Percentiles rank a stretch among this genome's conserved stretches.
These are phyloP conservation scores for Lanmaoa rubissima DNA, from an alignment of 768 basidiomycete genomes.

Conservation along the genomic window DNA sequence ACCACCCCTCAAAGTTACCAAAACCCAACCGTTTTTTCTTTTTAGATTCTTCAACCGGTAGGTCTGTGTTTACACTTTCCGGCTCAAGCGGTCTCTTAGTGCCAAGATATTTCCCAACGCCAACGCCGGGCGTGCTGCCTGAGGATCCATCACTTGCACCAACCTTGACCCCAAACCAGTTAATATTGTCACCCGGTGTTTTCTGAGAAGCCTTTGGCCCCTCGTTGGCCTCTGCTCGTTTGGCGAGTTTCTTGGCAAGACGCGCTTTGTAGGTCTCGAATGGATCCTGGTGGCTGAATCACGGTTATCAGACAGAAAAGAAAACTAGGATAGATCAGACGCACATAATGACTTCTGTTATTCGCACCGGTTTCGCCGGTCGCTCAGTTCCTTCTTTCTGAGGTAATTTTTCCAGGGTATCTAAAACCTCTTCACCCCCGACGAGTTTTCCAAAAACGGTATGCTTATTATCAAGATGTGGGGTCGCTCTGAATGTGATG, in stretches of 20 bases:
- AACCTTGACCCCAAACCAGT: slow-evolving; percentile 90
- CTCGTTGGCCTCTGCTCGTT: slow-evolving; percentile 31
- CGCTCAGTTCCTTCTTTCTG: slow-evolving; percentile 84
- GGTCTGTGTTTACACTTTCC: slow-evolving; percentile 19
- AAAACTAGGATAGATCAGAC: slow-evolving; percentile 26
- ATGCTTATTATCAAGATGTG: slow-evolving; percentile 90
- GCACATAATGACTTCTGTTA: slow-evolving; percentile 84
- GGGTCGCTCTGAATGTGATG: slow-evolving; percentile 78
- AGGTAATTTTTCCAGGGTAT: slow-evolving; percentile 78
- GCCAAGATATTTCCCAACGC: slow-evolving; percentile 80
- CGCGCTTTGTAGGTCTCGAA: slow-evolving; percentile 91
- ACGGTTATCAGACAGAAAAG: slow-evolving; percentile 6
- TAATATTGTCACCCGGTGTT: slow-evolving; percentile 64
- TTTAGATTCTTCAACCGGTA: slow-evolving; percentile 49
- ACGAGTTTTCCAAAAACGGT: slow-evolving; percentile 98
- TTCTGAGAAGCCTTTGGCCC: slow-evolving; percentile 40
- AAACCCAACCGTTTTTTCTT: slow-evolving; percentile 88
- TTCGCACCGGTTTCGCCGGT: slow-evolving; percentile 80
- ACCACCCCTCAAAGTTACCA: slow-evolving; percentile 90
- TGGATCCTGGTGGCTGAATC: slow-evolving; percentile 81
- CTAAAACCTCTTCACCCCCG: slow-evolving; percentile 89
- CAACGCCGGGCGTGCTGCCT: slow-evolving; percentile 32
- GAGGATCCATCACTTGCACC: slow-evolving; percentile 43
- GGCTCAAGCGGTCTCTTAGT: slow-evolving; percentile 45
- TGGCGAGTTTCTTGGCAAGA: slow-evolving; percentile 72